A percentile compares a stretch with the other conserved stretches of the same genome.
These are phyloP conservation scores for Globisporangium barbulae DNA, from an alignment of 352 stramenopile species.

Conservation along the genomic window DNA sequence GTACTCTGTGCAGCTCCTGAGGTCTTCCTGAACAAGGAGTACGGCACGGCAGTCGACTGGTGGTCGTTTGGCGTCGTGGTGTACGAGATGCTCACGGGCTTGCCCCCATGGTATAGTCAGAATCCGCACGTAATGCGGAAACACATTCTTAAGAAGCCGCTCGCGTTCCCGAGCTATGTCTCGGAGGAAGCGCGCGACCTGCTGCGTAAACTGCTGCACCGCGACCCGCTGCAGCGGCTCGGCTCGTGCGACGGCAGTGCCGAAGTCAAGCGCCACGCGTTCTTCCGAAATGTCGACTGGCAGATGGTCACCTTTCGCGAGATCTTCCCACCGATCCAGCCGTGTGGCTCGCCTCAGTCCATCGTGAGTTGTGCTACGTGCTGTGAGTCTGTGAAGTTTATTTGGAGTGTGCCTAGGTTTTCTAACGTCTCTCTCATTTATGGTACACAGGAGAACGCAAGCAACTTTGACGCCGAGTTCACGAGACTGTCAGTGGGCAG, in stretches of 20 bases:
- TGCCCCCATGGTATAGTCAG: slow-evolving; percentile 76
- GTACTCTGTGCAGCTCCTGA: slow-evolving; percentile 53
- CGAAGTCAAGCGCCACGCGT: slow-evolving; percentile 59
- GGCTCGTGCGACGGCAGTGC: slow-evolving; percentile 43
- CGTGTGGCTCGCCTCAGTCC: slow-evolving; percentile 39
- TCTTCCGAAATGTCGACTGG: slow-evolving; percentile 71
- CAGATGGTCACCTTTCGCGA: slow-evolving; percentile 60
- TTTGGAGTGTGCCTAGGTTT: neutral
- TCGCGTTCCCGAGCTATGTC: slow-evolving; percentile 56
- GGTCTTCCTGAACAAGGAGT: slow-evolving; percentile 56
- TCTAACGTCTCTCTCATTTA: neutral
- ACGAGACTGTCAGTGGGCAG: slow-evolving; percentile 55
- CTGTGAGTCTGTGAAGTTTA: neutral
- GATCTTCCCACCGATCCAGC: slow-evolving; percentile 54
- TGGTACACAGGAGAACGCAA: slow-evolving; percentile 41
- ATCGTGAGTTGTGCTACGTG: slow-evolving; percentile 32
- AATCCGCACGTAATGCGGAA: slow-evolving; percentile 49
- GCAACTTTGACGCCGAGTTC: slow-evolving; percentile 88
- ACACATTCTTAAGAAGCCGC: slow-evolving; percentile 42
- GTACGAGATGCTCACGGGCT: slow-evolving; percentile 74
- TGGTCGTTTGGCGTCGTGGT: slow-evolving; percentile 75
- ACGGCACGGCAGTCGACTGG: slow-evolving; percentile 79
- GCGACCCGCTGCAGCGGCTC: slow-evolving; percentile 44
- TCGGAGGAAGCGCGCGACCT: slow-evolving; percentile 48
- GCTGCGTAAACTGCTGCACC: slow-evolving; percentile 42